Evolutionary conservation across 2,329 filamentous ascomycete species (phyloP), one percentile per base, ranked within the genome.

Genomic region (Paracoccidioides lutzii): DNA sequence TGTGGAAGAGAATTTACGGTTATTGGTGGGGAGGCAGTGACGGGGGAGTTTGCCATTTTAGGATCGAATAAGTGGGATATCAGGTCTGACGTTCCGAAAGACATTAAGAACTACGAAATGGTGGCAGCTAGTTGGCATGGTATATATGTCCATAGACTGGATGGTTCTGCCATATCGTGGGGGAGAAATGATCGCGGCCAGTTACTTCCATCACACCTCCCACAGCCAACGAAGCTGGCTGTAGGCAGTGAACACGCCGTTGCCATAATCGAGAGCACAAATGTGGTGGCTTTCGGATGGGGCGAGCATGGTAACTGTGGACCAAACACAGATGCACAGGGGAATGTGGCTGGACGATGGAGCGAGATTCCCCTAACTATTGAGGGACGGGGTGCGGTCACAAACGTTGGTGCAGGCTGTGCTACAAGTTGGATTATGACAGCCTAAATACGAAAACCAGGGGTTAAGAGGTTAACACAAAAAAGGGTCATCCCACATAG

Each of bases 251-350:
- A 97, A 70, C 93, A 98, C 69, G 82, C 81, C n/a, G 71, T 97
- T 59, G 88, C 83, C 7, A 70, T 91, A 32, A 82, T 86, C 0
- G 72, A 72, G 8, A 75, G 78, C 22, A 81, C 81, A 1, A 79
- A 84, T 52, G 81, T 95, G 1, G 72, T 94, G 51, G 81, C 88
- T 1, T 97, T 91, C 89, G 93, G 93, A 22, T 98, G 93, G 93
- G 90, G 90, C 1, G 91, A 97, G 71, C 93, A 98, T 72, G 93
- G 93, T 1, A 98, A 98, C 68, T 98, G 93, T 68, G 93, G 93
- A 3, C 80, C 82, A 40, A 75, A 79, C 44, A 75, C 73, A 10
- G 81, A 82, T 59, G 73, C 78, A 15, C 74, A 78, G 59, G 82
- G 81, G 52, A 81, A 87, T 69, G 82, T 90, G 48, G 85, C 84